Conservation (phyloP, 805 yeast genomes). For the Ogataea kodamae region DNA sequence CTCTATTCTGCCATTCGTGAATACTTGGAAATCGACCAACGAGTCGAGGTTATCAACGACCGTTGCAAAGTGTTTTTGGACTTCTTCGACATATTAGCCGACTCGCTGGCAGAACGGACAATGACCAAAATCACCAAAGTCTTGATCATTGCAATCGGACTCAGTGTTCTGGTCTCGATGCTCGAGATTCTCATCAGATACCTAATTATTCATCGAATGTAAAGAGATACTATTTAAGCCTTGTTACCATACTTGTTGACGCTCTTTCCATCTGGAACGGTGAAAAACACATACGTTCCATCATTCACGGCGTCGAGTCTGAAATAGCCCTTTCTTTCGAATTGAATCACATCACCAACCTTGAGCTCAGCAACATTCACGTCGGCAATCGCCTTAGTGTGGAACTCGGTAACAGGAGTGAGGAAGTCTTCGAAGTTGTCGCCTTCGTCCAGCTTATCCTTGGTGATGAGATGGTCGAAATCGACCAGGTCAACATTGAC, state of each 20-base stretch:
- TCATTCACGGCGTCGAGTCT: slow-evolving; percentile 65
- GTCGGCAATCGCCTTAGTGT: slow-evolving; percentile 74
- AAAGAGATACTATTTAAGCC: slow-evolving; percentile 18
- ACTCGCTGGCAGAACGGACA: slow-evolving; percentile 88
- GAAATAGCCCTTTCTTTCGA: slow-evolving; percentile 96
- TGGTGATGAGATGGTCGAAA: slow-evolving; percentile 91
- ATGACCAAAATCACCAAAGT: slow-evolving; percentile 90
- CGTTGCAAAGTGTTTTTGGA: slow-evolving; percentile 92
- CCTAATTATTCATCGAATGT: slow-evolving; percentile 36
- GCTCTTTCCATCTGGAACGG: slow-evolving; percentile 94
- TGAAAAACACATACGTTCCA: slow-evolving; percentile 73
- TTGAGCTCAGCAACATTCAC: slow-evolving; percentile 70
- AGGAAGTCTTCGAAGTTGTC: slow-evolving; percentile 91
- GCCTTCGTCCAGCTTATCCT: slow-evolving; percentile 92
- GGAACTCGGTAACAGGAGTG: slow-evolving; percentile 85
- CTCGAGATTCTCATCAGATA: slow-evolving; percentile 65
- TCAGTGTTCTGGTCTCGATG: slow-evolving; percentile 73
- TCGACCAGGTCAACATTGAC: slow-evolving; percentile 77
- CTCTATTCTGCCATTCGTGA: slow-evolving; percentile 85
- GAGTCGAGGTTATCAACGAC: slow-evolving; percentile 91
- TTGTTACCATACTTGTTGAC: slow-evolving; percentile 74
- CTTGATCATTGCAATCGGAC: slow-evolving; percentile 75
- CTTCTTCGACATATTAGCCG: slow-evolving; percentile 87
- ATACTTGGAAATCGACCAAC: slow-evolving; percentile 88
- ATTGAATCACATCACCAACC: slow-evolving; percentile 86